A percentile compares a stretch with the other conserved stretches of the same genome.
Evolutionary conservation across 2,329 filamentous ascomycete genomes (phyloP).

Genomic region (Xylaria sp.): DNA sequence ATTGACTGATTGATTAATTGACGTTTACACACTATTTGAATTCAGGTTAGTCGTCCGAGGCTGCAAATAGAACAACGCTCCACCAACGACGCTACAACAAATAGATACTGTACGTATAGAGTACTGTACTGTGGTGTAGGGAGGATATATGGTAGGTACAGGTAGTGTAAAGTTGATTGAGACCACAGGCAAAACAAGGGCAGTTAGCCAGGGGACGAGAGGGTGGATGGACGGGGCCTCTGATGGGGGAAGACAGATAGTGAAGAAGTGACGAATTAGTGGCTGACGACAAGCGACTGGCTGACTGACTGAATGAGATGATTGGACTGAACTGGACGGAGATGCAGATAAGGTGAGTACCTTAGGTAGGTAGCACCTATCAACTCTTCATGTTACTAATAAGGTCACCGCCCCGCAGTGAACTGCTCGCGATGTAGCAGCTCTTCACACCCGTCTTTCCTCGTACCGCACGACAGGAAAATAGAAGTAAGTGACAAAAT

Average conservation of each 20-base stretch:
- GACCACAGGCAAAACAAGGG: slow-evolving; percentile 18
- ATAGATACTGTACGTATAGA: not conserved
- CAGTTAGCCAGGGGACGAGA: slow-evolving; percentile 24
- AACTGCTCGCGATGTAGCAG: slow-evolving; percentile 9
- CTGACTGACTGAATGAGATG: not conserved
- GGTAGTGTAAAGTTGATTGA: slow-evolving; percentile 9
- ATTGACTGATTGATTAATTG: slow-evolving; percentile 26
- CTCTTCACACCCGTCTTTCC: not conserved
- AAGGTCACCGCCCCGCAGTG: slow-evolving; percentile 5
- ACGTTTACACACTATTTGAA: slow-evolving; percentile 16
- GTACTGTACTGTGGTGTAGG: not conserved
- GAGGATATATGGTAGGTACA: not conserved
- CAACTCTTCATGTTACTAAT: slow-evolving; percentile 9
- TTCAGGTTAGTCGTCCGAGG: slow-evolving; percentile 23
- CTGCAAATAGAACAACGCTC: slow-evolving; percentile 31
- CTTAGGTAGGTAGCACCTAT: slow-evolving; percentile 7
- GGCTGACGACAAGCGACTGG: slow-evolving; percentile 6
- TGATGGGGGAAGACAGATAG: slow-evolving; percentile 18
- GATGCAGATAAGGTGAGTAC: too few relatives aligned
- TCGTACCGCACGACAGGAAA: not conserved
- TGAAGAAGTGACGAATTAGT: slow-evolving; percentile 20
- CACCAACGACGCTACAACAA: slow-evolving; percentile 12
- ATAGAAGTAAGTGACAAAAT: not conserved
- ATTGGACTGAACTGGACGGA: not conserved
- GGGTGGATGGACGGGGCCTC: not conserved